A percentile compares a stretch with the other conserved stretches of the same genome.
Conservation (phyloP, 2,329 filamentous ascomycete species). For the Fusarium luffae region DNA sequence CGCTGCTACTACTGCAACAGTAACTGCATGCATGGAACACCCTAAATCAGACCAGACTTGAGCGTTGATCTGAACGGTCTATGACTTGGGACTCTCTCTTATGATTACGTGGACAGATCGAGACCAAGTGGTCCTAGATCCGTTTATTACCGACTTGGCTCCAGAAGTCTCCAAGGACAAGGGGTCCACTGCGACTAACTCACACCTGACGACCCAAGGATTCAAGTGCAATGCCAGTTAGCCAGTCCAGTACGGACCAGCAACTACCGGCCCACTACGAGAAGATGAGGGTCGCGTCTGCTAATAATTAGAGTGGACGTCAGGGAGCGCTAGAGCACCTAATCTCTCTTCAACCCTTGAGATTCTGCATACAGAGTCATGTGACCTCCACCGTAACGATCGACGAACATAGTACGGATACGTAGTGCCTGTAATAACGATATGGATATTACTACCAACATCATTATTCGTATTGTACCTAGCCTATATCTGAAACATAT, state of each 20-base stretch:
- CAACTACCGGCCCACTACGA: conserved; percentile 33
- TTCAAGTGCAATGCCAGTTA: not conserved
- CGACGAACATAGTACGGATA: not conserved
- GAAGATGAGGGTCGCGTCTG: conserved; percentile 12
- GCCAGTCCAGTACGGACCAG: not conserved
- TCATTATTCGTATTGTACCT: not conserved
- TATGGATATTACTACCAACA: not conserved
- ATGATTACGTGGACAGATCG: not conserved
- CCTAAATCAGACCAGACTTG: not conserved
- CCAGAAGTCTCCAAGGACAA: conserved; percentile 2
- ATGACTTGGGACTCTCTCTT: not conserved
- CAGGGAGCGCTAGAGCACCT: conserved; percentile 16
- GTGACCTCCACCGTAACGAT: conserved; percentile 11
- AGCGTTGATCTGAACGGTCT: not conserved
- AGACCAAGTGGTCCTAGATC: conserved; percentile 1
- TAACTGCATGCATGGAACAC: not conserved
- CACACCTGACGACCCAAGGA: conserved; percentile 2
- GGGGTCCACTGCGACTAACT: conserved; percentile 17
- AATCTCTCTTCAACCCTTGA: conserved; percentile 23
- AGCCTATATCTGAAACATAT: not conserved
- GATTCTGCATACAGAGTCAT: conserved; percentile 19
- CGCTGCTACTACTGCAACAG: not conserved
- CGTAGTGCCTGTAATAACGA: not conserved
- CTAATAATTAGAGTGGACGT: conserved; percentile 17
- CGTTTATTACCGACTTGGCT: conserved; percentile 11